Evolutionary conservation across 2,329 filamentous ascomycete genomes (phyloP), one percentile per base, ranked within the genome.

Genomic region (Aspergillus ochraceoroseus): DNA sequence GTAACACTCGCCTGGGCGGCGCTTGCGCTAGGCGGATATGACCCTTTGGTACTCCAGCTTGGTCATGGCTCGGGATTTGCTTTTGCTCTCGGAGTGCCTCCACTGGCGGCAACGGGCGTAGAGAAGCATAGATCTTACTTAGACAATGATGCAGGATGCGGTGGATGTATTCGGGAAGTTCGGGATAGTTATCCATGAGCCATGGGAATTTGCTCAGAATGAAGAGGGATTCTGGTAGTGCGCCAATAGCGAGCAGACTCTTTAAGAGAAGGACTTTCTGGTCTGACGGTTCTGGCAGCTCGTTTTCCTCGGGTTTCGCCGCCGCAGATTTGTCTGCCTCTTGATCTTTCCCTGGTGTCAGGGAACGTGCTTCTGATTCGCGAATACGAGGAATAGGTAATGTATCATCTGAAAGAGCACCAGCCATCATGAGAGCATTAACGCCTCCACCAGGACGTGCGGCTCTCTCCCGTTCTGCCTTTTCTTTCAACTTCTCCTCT

Each of bases 131-230:
- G 4, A 98, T 79, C 51, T 88, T 86, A 56, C 82, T 81, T 36
- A 98, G 69, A 27, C 82, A 90, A 50, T 92, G 80, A 52, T 88
- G 80, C 2, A 94, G 71, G 18, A 98, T 84, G 23, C 94, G 87
- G 63, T 94, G 85, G 35, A 96, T 77, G 39, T 82, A 82, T 20
- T 85, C 80, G 2, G 87, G 77, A 7, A 96, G 74, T 31, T 95
- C 87, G 1, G 86, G 82, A 50, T 86, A 90, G 3, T 82, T 79
- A 43, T 95, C 88, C 7, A 87, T 77, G 32, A 98, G 76, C 89
- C 92, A 98, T 9, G 88, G 87, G 55, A 95, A 95, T 38, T 85
- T 83, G 22, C 90, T 90, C 5, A 95, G 76, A 40, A 98, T 86
- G 62, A 90, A 96, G 1, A 98, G 73, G 1, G 92, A 82, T 65